A percentile compares a stretch with the other conserved stretches of the same genome.
Evolutionary conservation across 208 protist species (phyloP).

Genomic region (Crithidia brevicula): DNA sequence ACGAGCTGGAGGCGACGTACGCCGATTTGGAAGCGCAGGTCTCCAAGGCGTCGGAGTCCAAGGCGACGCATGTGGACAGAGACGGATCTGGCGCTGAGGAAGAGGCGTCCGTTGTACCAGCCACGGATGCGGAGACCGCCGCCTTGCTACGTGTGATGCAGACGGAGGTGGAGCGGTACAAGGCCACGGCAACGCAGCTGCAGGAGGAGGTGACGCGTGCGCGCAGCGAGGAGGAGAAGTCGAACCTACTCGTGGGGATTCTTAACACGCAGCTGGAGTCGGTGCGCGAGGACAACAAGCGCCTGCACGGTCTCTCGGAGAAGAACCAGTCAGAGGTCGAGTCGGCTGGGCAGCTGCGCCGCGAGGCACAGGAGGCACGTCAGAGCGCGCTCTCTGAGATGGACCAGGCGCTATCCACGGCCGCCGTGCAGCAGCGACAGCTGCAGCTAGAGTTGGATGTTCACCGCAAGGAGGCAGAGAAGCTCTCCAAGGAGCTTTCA

Average conservation of each 20-base stretch:
- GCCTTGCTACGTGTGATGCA: slow-evolving; percentile 83
- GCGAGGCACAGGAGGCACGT: slow-evolving; percentile 45
- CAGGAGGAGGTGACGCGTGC: slow-evolving; percentile 67
- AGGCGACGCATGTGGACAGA: slow-evolving; percentile 7
- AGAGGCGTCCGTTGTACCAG: slow-evolving; percentile 18
- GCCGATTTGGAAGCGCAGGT: slow-evolving; percentile 24
- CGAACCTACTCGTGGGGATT: slow-evolving; percentile 77
- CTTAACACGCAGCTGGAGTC: slow-evolving; percentile 88
- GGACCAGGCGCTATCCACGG: slow-evolving; percentile 46
- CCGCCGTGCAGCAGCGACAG: slow-evolving; percentile 70
- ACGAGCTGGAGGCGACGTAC: slow-evolving; percentile 36
- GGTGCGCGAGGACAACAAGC: slow-evolving; percentile 77
- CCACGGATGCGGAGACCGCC: slow-evolving; percentile 71
- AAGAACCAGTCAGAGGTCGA: slow-evolving; percentile 55
- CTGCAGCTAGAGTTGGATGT: slow-evolving; percentile 79
- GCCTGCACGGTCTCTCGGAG: slow-evolving; percentile 55
- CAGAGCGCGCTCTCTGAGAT: slow-evolving; percentile 49
- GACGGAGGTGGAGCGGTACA: slow-evolving; percentile 78
- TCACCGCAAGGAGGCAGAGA: slow-evolving; percentile 67
- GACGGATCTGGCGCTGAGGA: slow-evolving; percentile 5
- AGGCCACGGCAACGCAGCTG: slow-evolving; percentile 57
- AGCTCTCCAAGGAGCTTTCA: slow-evolving; percentile 54
- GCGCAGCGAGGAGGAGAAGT: slow-evolving; percentile 84
- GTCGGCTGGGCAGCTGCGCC: slow-evolving; percentile 49
- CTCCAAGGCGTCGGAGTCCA: slow-evolving; percentile 4